Conservation (phyloP, 2,329 filamentous ascomycete genomes). For the Zymoseptoria ardabiliae region DNA sequence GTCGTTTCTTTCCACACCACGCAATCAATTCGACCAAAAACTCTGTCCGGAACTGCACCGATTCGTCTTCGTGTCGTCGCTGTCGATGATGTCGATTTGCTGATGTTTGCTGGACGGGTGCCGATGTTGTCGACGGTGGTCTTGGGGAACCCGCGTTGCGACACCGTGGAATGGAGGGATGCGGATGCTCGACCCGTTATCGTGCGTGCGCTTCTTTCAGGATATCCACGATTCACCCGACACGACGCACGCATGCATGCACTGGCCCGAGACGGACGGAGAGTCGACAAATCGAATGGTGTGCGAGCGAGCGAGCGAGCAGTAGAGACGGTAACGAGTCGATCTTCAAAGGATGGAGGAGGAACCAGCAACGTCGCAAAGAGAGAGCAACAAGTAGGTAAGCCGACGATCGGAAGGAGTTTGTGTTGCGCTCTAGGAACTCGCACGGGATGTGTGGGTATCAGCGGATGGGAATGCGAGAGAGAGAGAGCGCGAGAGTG, state of each 20-base stretch:
- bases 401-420: neutral
- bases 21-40: neutral
- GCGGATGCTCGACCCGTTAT: neutral
- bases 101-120: neutral
- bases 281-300: constrained; percentile 3
- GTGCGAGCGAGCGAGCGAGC: constrained; percentile 1
- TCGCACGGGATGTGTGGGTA: neutral
- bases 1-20: neutral
- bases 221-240: neutral
- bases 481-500: neutral
- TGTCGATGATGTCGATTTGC: neutral
- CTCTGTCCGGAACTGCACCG: neutral
- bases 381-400: neutral
- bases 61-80: neutral
- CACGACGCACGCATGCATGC: constrained; percentile 16
- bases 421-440: neutral
- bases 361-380: neutral
- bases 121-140: neutral
- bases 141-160: neutral
- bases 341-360: constrained; percentile 6
- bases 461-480: neutral
- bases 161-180: constrained; percentile 2
- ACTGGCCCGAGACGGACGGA: constrained; percentile 8
- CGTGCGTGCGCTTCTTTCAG: neutral
- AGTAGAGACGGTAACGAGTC: constrained; percentile 3